Percentiles rank a stretch among this genome's conserved stretches.
These are phyloP conservation scores for Hemileia vastatrix DNA, from an alignment of 1,284 basidiomycete species.

Conservation along the genomic window DNA sequence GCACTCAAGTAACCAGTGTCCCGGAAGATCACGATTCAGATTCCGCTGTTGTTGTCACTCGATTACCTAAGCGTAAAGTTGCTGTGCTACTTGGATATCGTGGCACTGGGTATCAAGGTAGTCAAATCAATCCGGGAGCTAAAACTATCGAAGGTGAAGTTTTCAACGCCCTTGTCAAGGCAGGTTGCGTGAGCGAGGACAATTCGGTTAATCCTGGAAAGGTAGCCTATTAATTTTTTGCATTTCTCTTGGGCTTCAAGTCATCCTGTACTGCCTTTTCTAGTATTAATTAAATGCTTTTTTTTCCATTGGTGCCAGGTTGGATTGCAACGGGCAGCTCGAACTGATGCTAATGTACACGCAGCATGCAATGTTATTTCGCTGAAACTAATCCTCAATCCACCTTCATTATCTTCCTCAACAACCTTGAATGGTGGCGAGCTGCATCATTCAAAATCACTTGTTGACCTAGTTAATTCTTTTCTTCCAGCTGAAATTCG, in stretches of 20 bases:
- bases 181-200: constrained; percentile 81
- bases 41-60: constrained; percentile 64
- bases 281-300: neutral
- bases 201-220: constrained; percentile 87
- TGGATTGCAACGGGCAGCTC: constrained; percentile 72
- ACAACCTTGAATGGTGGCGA: constrained; percentile 43
- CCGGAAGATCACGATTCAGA: constrained; percentile 59
- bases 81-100: constrained; percentile 52
- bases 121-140: constrained; percentile 67
- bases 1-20: too few relatives aligned
- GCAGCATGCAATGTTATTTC: constrained; percentile 77
- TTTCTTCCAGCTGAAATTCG: constrained; percentile 80
- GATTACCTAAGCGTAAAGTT: constrained; percentile 52
- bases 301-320: constrained; percentile 52
- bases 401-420: constrained; percentile 57
- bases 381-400: constrained; percentile 42
- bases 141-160: constrained; percentile 84
- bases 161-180: constrained; percentile 76
- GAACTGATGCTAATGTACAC: constrained; percentile 95
- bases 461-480: constrained; percentile 70
- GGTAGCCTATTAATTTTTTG: constrained; percentile 46
- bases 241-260: neutral
- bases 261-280: neutral
- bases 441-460: constrained; percentile 26
- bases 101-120: constrained; percentile 67